Conservation (phyloP, 1,139 yeast genomes). For the Taiozyma sp. region DNA sequence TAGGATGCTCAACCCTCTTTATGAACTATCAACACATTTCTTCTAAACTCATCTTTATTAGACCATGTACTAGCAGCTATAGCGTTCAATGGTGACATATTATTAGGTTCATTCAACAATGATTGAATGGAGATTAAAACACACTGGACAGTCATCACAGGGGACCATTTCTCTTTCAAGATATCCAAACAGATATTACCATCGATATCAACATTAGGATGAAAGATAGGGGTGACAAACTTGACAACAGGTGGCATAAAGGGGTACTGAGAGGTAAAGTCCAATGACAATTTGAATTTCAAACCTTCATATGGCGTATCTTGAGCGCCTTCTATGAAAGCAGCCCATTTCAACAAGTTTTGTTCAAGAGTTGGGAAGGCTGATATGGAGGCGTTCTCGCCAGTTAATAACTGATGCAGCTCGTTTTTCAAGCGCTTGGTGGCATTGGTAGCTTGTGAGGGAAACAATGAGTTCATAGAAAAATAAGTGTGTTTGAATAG, state of each 20-base stretch:
- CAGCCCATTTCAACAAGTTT: constrained; percentile 55
- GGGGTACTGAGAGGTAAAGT: constrained; percentile 59
- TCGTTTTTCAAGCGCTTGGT: constrained; percentile 2
- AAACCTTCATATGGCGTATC: constrained; percentile 58
- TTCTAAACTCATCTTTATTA: not conserved
- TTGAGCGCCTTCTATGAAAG: constrained; percentile 58
- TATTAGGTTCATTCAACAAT: constrained; percentile 51
- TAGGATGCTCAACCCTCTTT: not conserved
- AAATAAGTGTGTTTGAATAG: too few species aligned
- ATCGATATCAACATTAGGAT: constrained; percentile 64
- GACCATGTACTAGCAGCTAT: constrained; percentile 45
- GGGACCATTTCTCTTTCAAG: constrained; percentile 62
- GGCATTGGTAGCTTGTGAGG: not conserved
- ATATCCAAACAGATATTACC: constrained; percentile 47
- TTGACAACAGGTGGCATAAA: constrained; percentile 51
- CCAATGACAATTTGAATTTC: constrained; percentile 46
- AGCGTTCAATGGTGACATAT: constrained; percentile 46
- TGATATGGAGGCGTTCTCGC: constrained; percentile 40
- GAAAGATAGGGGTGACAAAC: constrained; percentile 65
- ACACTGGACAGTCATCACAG: constrained; percentile 60
- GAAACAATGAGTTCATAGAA: not conserved
- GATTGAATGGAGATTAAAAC: constrained; percentile 56
- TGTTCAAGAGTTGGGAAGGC: constrained; percentile 51
- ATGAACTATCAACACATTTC: not conserved
- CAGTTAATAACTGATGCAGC: not conserved